Evolutionary conservation across 164 flowering plant genomes (phyloP), one percentile per base, ranked within the genome.

Genomic region (Dillenia suffruticosa): DNA sequence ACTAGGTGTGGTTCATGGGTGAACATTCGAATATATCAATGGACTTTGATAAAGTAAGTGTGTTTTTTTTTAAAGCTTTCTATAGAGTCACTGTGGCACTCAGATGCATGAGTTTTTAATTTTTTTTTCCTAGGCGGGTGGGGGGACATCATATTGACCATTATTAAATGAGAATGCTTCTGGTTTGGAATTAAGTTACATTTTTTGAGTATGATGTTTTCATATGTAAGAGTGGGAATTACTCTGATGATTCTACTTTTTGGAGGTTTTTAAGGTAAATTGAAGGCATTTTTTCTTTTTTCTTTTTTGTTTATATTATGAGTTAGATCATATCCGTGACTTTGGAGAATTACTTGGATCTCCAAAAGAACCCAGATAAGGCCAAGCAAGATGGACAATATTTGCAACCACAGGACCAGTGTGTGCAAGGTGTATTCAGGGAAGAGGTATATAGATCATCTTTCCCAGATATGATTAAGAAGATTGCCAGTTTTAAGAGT

Each of bases 1-100:
- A 26, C 47, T 58, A 91, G 97, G 91, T 91, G 51, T 75, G 74
- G 68, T 91, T 87, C 76, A 87, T 91, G 93, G 96, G 96, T 17
- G 85, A 84, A 73, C 85, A 84, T 61, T 85, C 93, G 12, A 93
- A 91, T 60, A 75, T 91, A 8, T 83, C 92, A 53, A 77, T 83
- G 88, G 93, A 91, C 65, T 82, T 91, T 58, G 92, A 87, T 65
- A 76, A 71, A 53, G 97, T 91, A 77, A 84, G 97, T 63, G 43
- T 46, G 61, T 70, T 55, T 49, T 46, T 64, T 70, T 19, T 19
- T 19, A 19, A 19, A 19, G 22, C 22, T 11, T 40, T 14, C 0
- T 53, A 15, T 24, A 22, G 22, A 22, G 22, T 19, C 22, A 19
- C 22, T 19, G 22, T 19, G 9, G 5, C 0, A 57, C 59, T 32